A percentile compares a stretch with the other conserved stretches of the same genome.
Conservation (phyloP, 2,329 filamentous ascomycete species). For the Didymella pomorum region DNA sequence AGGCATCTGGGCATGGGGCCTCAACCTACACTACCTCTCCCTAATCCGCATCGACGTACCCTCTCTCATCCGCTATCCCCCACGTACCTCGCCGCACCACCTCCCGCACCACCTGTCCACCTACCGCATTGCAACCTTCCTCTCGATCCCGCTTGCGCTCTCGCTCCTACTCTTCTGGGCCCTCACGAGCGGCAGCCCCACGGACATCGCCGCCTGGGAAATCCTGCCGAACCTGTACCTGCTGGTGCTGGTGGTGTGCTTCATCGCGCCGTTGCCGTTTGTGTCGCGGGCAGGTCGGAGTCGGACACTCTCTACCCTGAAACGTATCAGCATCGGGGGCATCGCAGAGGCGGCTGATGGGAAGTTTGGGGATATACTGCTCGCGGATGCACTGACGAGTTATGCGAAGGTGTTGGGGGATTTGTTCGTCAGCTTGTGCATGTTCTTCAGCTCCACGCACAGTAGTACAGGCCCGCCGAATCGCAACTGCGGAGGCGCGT, state of each 20-base stretch:
- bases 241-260: slow-evolving; percentile 72
- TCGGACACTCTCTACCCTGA: slow-evolving; percentile 77
- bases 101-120: slow-evolving; percentile 80
- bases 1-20: slow-evolving; percentile 95
- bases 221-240: slow-evolving; percentile 88
- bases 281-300: slow-evolving; percentile 74
- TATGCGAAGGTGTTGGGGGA: slow-evolving; percentile 94
- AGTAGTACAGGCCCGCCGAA: slow-evolving; percentile 83
- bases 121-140: slow-evolving; percentile 82
- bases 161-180: slow-evolving; percentile 86
- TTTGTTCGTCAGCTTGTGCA: slow-evolving; percentile 86
- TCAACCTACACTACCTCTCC: slow-evolving; percentile 88
- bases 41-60: slow-evolving; percentile 85
- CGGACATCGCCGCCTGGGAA: slow-evolving; percentile 78
- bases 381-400: slow-evolving; percentile 93
- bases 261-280: slow-evolving; percentile 75
- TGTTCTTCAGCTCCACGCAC: slow-evolving; percentile 78
- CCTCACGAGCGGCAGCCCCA: slow-evolving; percentile 73
- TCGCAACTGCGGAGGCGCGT: slow-evolving; percentile 78
- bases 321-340: slow-evolving; percentile 82
- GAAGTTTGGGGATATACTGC: slow-evolving; percentile 91
- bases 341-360: slow-evolving; percentile 86
- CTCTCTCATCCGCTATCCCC: slow-evolving; percentile 83
- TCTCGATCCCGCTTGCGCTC: slow-evolving; percentile 73
- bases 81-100: slow-evolving; percentile 73